phyloP scores from a whole-genome alignment of 169 alveolate genomes.

The Babesia ovata region DNA sequence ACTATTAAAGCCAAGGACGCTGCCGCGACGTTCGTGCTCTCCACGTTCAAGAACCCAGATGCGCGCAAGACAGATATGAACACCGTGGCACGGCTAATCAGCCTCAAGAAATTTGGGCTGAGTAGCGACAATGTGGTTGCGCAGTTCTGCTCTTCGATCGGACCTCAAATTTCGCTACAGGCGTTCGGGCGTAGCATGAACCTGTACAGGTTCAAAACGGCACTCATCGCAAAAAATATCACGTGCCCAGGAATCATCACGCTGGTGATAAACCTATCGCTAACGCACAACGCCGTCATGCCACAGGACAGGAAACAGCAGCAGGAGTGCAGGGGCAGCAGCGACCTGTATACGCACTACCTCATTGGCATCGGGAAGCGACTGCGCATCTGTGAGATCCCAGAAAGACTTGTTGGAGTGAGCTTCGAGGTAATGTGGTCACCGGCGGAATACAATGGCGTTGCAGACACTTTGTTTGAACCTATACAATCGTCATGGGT shows the following conservation, averaged over 20 bases:
- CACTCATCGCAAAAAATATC: conserved; percentile 50
- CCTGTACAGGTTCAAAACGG: conserved; percentile 40
- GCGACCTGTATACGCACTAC: conserved; percentile 38
- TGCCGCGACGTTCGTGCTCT: conserved; percentile 40
- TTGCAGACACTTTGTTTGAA: conserved; percentile 45
- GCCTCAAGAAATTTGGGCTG: conserved; percentile 54
- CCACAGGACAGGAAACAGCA: not conserved
- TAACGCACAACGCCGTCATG: conserved; percentile 42
- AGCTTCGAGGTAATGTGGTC: conserved; percentile 49
- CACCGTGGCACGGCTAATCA: conserved; percentile 56
- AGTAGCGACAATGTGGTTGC: conserved; percentile 42
- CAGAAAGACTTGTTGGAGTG: conserved; percentile 34
- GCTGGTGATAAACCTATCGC: conserved; percentile 53
- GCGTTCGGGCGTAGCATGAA: conserved; percentile 37
- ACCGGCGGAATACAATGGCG: too few species aligned
- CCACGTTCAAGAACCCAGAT: conserved; percentile 46
- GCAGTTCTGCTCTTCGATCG: conserved; percentile 59
- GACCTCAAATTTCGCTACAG: conserved; percentile 35
- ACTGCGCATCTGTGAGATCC: conserved; percentile 33
- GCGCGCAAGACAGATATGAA: conserved; percentile 51
- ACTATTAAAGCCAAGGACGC: conserved; percentile 53
- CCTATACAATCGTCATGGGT: conserved; percentile 31
- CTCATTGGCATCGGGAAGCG: conserved; percentile 46
- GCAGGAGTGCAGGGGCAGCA: conserved; percentile 5
- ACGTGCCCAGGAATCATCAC: conserved; percentile 72